Evolutionary conservation across 345 rosid species (phyloP).

Genomic region (Excoecaria agallocha): DNA sequence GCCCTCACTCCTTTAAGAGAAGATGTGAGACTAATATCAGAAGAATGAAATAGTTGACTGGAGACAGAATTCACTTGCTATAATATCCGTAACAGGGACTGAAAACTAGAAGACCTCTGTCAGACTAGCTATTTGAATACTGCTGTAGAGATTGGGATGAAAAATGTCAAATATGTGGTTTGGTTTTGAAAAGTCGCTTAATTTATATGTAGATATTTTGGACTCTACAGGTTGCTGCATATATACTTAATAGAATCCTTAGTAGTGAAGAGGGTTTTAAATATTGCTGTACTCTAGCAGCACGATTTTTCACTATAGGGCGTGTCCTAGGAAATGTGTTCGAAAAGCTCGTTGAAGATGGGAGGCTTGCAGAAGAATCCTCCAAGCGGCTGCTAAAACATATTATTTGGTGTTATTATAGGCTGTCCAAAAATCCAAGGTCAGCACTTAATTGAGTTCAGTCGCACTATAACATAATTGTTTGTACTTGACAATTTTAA

Average conservation of each 20-base stretch:
- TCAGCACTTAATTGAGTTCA: constrained; percentile 6
- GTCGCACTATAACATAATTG: not conserved
- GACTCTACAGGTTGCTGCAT: constrained; percentile 44
- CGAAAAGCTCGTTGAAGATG: constrained; percentile 12
- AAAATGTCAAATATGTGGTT: not conserved
- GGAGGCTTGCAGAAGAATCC: constrained; percentile 4
- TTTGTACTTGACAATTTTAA: not conserved
- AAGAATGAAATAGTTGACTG: not conserved
- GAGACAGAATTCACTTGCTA: too few relatives aligned
- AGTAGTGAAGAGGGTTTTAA: constrained; percentile 35
- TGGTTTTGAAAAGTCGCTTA: not conserved
- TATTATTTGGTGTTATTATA: constrained; percentile 43
- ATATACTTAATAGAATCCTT: constrained; percentile 40
- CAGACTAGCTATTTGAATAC: not conserved
- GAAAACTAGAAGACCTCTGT: not conserved
- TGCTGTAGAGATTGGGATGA: not conserved
- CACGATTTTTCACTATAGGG: constrained; percentile 31
- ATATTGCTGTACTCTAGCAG: constrained; percentile 39
- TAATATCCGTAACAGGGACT: not conserved
- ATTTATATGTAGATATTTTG: not conserved
- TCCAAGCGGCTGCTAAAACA: constrained; percentile 29
- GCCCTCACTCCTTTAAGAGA: not conserved
- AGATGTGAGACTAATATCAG: not conserved
- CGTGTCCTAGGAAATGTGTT: constrained; percentile 28
- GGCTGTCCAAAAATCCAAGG: constrained; percentile 53